Conservation (phyloP, 177 flowering plant genomes). For the Vitis hybrid region DNA sequence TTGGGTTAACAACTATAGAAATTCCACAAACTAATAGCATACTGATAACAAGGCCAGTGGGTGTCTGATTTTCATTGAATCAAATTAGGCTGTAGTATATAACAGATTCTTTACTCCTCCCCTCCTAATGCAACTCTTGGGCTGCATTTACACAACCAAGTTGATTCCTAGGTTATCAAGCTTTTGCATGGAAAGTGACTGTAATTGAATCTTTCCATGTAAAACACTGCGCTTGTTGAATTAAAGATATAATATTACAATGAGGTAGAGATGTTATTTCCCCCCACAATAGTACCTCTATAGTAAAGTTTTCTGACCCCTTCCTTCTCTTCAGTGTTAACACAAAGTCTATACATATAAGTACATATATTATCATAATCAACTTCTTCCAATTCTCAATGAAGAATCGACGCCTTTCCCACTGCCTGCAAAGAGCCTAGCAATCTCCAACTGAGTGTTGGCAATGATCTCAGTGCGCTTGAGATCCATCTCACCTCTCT, state of each 20-base stretch:
- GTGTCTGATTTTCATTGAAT: too few relatives aligned
- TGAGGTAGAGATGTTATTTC: conserved; percentile 1
- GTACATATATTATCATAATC: conserved; percentile 6
- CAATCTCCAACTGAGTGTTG: conserved; percentile 84
- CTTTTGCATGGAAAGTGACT: neutral
- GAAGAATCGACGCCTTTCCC: conserved; percentile 59
- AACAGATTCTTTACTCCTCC: neutral
- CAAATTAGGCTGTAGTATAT: too few relatives aligned
- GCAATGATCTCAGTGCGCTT: conserved; percentile 86
- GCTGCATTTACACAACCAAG: neutral
- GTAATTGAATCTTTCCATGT: neutral
- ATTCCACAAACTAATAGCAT: too few relatives aligned
- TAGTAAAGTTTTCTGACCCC: neutral
- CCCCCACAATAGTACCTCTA: neutral
- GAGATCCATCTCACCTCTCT: conserved; percentile 78
- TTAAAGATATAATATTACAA: neutral
- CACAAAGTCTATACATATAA: neutral
- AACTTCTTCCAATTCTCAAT: conserved; percentile 62
- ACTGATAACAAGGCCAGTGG: too few relatives aligned
- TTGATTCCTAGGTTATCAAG: too few relatives aligned
- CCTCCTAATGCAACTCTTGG: neutral
- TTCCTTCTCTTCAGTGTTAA: neutral
- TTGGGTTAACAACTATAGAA: too few relatives aligned
- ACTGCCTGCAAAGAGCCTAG: conserved; percentile 59
- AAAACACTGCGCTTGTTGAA: neutral